phyloP scores from a whole-genome alignment of 2,329 filamentous ascomycete genomes.

The Aspergillus transmontanensis region DNA sequence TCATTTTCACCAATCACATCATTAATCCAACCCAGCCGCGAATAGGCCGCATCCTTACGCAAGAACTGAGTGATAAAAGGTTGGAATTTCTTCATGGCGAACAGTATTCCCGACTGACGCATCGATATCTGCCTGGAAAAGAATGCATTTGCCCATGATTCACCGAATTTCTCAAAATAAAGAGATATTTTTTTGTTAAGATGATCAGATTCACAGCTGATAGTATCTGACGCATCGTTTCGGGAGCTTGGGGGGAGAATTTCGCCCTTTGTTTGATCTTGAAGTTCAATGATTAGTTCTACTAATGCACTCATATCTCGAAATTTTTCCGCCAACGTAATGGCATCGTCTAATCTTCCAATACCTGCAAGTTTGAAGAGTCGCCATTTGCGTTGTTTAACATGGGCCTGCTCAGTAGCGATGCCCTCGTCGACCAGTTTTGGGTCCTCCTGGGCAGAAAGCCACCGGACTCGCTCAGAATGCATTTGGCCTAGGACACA shows the following conservation, averaged over 20 bases:
- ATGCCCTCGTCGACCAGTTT: conserved; percentile 53
- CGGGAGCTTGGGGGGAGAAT: conserved; percentile 17
- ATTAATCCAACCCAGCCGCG: conserved; percentile 91
- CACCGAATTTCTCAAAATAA: conserved; percentile 55
- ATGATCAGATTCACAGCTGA: conserved; percentile 33
- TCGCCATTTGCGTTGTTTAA: conserved; percentile 47
- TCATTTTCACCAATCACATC: conserved; percentile 78
- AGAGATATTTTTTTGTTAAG: conserved; percentile 43
- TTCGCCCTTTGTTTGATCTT: conserved; percentile 39
- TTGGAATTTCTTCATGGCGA: conserved; percentile 71
- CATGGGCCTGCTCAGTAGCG: conserved; percentile 48
- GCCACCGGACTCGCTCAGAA: conserved; percentile 63
- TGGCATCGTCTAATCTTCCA: conserved; percentile 59
- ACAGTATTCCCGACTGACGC: conserved; percentile 66
- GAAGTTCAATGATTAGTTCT: conserved; percentile 47
- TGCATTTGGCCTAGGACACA: conserved; percentile 61
- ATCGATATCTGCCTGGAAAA: conserved; percentile 76
- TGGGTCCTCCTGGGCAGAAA: conserved; percentile 53
- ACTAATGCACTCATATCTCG: conserved; percentile 66
- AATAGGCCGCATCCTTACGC: conserved; percentile 68
- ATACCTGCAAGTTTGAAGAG: conserved; percentile 53
- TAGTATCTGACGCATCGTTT: conserved; percentile 15
- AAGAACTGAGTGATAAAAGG: conserved; percentile 77
- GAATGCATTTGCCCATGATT: conserved; percentile 64
- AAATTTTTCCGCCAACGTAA: conserved; percentile 64